Base-by-base conservation (phyloP, 2,329 filamentous ascomycete species). In the Scytalidium lignicola region DNA sequence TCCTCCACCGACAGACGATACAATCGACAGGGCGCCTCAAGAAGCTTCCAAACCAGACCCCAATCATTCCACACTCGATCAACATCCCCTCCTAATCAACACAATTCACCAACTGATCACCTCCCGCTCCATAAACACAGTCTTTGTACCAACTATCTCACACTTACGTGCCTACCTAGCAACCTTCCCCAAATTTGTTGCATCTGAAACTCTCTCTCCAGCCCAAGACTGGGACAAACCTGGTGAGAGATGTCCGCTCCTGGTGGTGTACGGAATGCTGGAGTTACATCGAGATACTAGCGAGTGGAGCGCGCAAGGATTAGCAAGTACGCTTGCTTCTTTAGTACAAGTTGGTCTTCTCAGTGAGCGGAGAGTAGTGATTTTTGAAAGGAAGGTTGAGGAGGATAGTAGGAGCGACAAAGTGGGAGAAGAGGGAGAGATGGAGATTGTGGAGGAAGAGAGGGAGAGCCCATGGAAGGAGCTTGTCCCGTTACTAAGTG, bases 161-260 rank as follows among this genome's bases (percentile, higher is more conserved):
- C 83, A 88, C 65, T 78, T 96, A 6, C 84, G 89, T 47, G 88
- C 88, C 29, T 88, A 85, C 60, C 74, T 96, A 17, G 74, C 85
- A 40, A 74, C 80, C 46, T 55, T 60, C 44, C 29, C 51, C 22
- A 43, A 9, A 20, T 12, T 28, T 10, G 49, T 20, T 40, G 10
- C 18, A 22, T 37, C 51, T 18, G n/a, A 44, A 12, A 13, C 46
- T 21, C 43, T 5, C n/a, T 37, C 10, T n/a, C 32, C n/a, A 13
- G n/a, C 40, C 21, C 20, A 45, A 23, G 47, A 50, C 13, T 43
- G 52, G 22, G 54, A 54, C n/a, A 57, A 51, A 17, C 47, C 44
- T 20, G 56, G 52, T 2, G 58, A 45, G 22, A 46, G 53, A 20
- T 48, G 53, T 18, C 74, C 78, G 1, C 63, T 74, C 19, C 67